These are phyloP conservation scores for Boletus chippewaensis DNA, from an alignment of 1,284 basidiomycete genomes.

Conservation along the genomic window DNA sequence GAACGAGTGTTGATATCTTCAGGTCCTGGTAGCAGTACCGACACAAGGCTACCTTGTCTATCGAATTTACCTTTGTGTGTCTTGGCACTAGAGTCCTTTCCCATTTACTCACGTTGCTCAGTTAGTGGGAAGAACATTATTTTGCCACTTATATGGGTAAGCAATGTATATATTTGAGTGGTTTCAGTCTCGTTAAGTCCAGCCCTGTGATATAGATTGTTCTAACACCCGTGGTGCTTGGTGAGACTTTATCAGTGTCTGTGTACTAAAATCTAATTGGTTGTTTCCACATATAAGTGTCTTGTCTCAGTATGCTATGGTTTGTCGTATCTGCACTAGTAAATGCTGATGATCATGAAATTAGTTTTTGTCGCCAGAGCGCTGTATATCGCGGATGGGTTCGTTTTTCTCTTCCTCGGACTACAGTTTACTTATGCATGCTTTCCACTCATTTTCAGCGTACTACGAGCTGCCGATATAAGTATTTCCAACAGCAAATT, in stretches of 20 bases:
- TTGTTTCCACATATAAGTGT: background rate
- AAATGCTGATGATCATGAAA: background rate
- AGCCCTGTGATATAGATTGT: background rate
- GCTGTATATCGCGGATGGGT: slow-evolving; percentile 9
- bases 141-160: slow-evolving; percentile 10
- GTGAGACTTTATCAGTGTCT: slow-evolving; percentile 1
- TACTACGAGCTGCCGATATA: background rate
- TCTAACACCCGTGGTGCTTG: slow-evolving; percentile 2
- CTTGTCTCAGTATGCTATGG: background rate
- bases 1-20: background rate
- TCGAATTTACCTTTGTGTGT: slow-evolving; percentile 14
- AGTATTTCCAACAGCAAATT: background rate
- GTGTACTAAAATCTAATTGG: background rate
- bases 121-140: slow-evolving; percentile 11
- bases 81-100: background rate
- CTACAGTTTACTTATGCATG: background rate
- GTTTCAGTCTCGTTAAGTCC: background rate
- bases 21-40: background rate
- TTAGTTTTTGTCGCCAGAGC: slow-evolving; percentile 2
- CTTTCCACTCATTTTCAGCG: background rate
- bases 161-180: background rate
- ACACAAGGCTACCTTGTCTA: slow-evolving; percentile 14
- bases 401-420: background rate
- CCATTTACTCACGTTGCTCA: slow-evolving; percentile 1
- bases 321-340: background rate